These are phyloP conservation scores for Acephala macrosclerotiorum DNA, from an alignment of 2,329 filamentous ascomycete genomes.

Conservation along the genomic window DNA sequence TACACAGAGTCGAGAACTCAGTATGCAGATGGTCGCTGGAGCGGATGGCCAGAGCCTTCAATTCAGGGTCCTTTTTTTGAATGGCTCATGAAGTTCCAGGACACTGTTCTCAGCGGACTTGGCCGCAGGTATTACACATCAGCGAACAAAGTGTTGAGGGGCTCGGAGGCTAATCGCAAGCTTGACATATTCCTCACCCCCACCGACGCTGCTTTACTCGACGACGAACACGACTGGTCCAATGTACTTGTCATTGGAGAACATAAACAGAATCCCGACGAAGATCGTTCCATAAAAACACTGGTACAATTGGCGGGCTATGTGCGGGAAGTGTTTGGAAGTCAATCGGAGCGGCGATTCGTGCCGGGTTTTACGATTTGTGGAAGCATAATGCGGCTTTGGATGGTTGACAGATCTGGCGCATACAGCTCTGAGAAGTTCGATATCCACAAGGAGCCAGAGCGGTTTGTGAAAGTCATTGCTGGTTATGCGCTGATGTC, in stretches of 20 bases:
- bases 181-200: constrained; percentile 37
- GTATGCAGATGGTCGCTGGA: constrained; percentile 37
- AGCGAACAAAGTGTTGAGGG: constrained; percentile 38
- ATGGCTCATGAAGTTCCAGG: constrained; percentile 38
- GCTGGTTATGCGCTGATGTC: constrained; percentile 43
- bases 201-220: constrained; percentile 25
- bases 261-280: constrained; percentile 34
- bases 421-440: constrained; percentile 43
- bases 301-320: constrained; percentile 40
- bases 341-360: constrained; percentile 43
- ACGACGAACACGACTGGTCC: constrained; percentile 34
- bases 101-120: constrained; percentile 36
- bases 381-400: constrained; percentile 41
- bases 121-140: constrained; percentile 36
- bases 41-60: constrained; percentile 35
- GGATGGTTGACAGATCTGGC: constrained; percentile 46
- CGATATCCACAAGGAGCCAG: constrained; percentile 43
- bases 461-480: constrained; percentile 42
- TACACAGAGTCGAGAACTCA: constrained; percentile 35
- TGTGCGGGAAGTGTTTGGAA: constrained; percentile 40
- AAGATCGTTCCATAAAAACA: constrained; percentile 34
- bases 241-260: constrained; percentile 37
- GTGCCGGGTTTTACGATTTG: constrained; percentile 42
- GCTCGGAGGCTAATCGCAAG: constrained; percentile 37
- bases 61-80: constrained; percentile 36